Percentiles rank a stretch among this genome's conserved stretches.
Evolutionary conservation across 768 basidiomycete species (phyloP).

Genomic region (Pleurotus tuoliensis): DNA sequence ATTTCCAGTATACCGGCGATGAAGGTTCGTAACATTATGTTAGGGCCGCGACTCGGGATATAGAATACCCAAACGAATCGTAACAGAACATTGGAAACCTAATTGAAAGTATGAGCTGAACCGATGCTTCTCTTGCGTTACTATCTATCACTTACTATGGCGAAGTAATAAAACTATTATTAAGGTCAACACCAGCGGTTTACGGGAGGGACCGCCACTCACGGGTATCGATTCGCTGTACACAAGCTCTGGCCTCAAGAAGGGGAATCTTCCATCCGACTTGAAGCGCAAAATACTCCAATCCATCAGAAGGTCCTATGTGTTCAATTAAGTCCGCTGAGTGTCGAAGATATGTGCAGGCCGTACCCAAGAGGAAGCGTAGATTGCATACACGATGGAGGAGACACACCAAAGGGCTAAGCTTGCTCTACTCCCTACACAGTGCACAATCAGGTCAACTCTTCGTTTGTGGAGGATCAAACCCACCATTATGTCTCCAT

Average conservation of each 20-base stretch:
- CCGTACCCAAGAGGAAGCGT: conserved; percentile 76
- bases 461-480: background rate
- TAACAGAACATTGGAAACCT: conserved; percentile 70
- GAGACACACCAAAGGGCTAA: conserved; percentile 72
- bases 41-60: conserved; percentile 49
- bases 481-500: conserved; percentile 68
- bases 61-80: conserved; percentile 86
- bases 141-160: conserved; percentile 48
- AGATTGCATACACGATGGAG: conserved; percentile 60
- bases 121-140: background rate
- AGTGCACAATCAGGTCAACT: background rate
- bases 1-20: conserved; percentile 71
- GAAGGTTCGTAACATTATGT: conserved; percentile 57
- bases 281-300: conserved; percentile 71
- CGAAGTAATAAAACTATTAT: conserved; percentile 69
- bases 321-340: background rate
- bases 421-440: conserved; percentile 29
- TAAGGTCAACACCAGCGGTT: background rate
- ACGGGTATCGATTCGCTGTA: conserved; percentile 66
- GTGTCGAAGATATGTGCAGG: background rate
- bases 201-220: conserved; percentile 14
- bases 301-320: conserved; percentile 83
- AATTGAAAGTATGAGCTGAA: background rate
- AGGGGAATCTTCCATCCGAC: conserved; percentile 46
- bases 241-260: conserved; percentile 72